A percentile compares a stretch with the other conserved stretches of the same genome.
phyloP scores from a whole-genome alignment of 2,329 filamentous ascomycete species.

The Phyllosticta citriasiana region DNA sequence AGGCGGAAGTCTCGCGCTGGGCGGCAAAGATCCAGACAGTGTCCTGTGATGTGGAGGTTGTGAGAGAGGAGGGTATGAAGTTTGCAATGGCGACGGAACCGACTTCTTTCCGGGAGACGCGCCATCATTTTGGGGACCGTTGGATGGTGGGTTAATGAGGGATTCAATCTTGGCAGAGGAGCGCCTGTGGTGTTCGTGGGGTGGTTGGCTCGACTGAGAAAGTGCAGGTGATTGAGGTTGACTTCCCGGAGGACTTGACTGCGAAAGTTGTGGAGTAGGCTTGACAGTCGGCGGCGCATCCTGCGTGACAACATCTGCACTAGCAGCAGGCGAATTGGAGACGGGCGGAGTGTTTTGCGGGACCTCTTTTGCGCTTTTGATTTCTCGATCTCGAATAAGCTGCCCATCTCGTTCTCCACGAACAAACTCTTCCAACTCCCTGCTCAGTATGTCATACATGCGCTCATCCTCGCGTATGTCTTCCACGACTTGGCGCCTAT shows the following conservation, averaged over 20 bases:
- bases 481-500: slow-evolving; percentile 57
- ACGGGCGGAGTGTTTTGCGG: slow-evolving; percentile 15
- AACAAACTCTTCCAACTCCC: slow-evolving; percentile 61
- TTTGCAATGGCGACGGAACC: slow-evolving; percentile 3
- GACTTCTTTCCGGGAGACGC: slow-evolving; percentile 5
- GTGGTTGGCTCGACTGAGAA: neutral
- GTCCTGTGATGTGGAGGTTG: neutral
- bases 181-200: neutral
- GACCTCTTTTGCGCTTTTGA: slow-evolving; percentile 16
- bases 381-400: slow-evolving; percentile 17
- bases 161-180: slow-evolving; percentile 8
- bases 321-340: slow-evolving; percentile 6
- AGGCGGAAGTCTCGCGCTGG: neutral
- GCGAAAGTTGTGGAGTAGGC: neutral
- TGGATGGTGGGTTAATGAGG: slow-evolving; percentile 8
- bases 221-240: slow-evolving; percentile 2
- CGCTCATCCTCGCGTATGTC: slow-evolving; percentile 68
- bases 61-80: neutral
- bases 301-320: slow-evolving; percentile 1
- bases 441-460: slow-evolving; percentile 51
- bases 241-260: slow-evolving; percentile 3
- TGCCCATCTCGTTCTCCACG: slow-evolving; percentile 45
- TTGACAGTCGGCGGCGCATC: slow-evolving; percentile 3
- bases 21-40: slow-evolving; percentile 1
- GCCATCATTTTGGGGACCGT: neutral